phyloP scores from a whole-genome alignment of 1,139 yeast genomes.

The Geotrichum carabidarum region DNA sequence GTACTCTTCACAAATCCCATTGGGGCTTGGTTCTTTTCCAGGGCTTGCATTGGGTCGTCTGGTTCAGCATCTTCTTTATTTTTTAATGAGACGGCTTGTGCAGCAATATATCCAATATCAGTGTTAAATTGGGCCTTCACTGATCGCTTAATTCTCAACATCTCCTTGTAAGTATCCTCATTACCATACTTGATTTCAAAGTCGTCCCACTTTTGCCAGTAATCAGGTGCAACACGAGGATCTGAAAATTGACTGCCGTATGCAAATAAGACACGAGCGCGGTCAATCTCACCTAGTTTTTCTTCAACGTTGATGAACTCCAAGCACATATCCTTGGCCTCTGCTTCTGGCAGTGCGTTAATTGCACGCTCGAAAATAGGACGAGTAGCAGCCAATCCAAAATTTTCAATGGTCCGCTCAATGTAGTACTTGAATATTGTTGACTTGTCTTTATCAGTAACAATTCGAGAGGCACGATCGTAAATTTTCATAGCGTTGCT shows the following conservation, averaged over 20 bases:
- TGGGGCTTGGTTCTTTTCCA: conserved; percentile 35
- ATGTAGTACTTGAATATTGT: conserved; percentile 38
- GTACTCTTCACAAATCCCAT: conserved; percentile 52
- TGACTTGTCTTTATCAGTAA: conserved; percentile 36
- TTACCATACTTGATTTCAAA: conserved; percentile 70
- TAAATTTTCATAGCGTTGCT: conserved; percentile 45
- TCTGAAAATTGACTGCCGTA: conserved; percentile 47
- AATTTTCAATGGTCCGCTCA: conserved; percentile 34
- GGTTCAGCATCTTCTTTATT: conserved; percentile 16
- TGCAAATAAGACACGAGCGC: conserved; percentile 59
- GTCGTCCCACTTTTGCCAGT: conserved; percentile 65
- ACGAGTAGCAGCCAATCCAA: conserved; percentile 40
- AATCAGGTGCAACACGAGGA: conserved; percentile 36
- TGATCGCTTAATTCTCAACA: conserved; percentile 61
- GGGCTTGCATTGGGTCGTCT: conserved; percentile 20
- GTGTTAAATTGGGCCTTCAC: conserved; percentile 42
- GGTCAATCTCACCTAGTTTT: conserved; percentile 44
- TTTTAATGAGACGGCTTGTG: conserved; percentile 26
- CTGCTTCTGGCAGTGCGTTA: conserved; percentile 39
- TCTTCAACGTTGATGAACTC: conserved; percentile 50
- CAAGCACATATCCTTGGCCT: conserved; percentile 35
- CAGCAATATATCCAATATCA: conserved; percentile 36
- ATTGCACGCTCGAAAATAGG: conserved; percentile 44
- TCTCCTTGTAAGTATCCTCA: conserved; percentile 67
- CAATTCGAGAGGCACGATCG: conserved; percentile 40